Percentiles rank a stretch among this genome's conserved stretches.
phyloP scores from a whole-genome alignment of 805 yeast genomes.

The Candida ovalis region DNA sequence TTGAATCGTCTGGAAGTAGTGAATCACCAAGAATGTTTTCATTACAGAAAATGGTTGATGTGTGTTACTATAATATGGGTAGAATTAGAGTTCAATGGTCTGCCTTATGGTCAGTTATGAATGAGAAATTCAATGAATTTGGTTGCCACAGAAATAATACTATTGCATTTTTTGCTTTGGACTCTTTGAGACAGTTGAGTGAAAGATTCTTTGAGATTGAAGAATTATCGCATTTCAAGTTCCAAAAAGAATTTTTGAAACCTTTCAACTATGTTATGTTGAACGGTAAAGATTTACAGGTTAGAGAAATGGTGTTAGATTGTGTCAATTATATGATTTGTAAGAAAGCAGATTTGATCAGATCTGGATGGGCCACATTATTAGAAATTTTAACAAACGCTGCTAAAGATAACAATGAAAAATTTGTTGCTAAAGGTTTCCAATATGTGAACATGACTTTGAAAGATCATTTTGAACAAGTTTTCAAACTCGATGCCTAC shows the following conservation, averaged over 20 bases:
- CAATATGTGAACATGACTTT: slow-evolving; percentile 60
- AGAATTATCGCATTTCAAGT: slow-evolving; percentile 91
- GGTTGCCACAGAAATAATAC: slow-evolving; percentile 75
- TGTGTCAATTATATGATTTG: slow-evolving; percentile 83
- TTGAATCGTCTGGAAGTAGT: slow-evolving; percentile 80
- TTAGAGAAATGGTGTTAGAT: slow-evolving; percentile 85
- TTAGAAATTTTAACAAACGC: slow-evolving; percentile 74
- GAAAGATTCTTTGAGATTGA: slow-evolving; percentile 91
- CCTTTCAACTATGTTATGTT: slow-evolving; percentile 82
- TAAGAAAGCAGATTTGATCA: slow-evolving; percentile 67
- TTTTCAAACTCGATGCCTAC: slow-evolving; percentile 67
- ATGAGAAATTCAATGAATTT: slow-evolving; percentile 78
- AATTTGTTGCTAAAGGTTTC: slow-evolving; percentile 60
- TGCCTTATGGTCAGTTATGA: slow-evolving; percentile 91
- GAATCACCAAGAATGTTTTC: slow-evolving; percentile 87
- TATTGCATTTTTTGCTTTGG: slow-evolving; percentile 86
- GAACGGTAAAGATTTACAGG: slow-evolving; percentile 63
- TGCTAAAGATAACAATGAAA: slow-evolving; percentile 56
- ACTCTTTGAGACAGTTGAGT: slow-evolving; percentile 87
- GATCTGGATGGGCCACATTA: slow-evolving; percentile 93
- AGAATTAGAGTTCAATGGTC: slow-evolving; percentile 97
- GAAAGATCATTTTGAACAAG: slow-evolving; percentile 55
- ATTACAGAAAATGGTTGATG: slow-evolving; percentile 92
- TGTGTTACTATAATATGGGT: slow-evolving; percentile 95
- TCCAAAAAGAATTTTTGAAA: slow-evolving; percentile 87